These are phyloP conservation scores for Chalara sp. DNA, from an alignment of 2,329 filamentous ascomycete genomes.

Conservation along the genomic window DNA sequence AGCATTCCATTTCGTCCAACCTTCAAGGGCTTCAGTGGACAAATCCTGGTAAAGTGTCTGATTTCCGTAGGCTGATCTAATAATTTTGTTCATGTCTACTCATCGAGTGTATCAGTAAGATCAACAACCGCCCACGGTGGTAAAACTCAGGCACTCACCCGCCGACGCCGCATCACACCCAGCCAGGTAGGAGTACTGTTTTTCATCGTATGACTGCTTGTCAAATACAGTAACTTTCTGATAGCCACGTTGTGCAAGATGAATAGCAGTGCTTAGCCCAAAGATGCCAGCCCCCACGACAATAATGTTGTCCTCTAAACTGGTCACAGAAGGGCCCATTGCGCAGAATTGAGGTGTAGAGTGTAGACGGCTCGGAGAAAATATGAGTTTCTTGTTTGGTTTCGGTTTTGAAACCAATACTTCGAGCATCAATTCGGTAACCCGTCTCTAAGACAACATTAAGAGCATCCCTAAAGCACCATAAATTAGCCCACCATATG, in stretches of 20 bases:
- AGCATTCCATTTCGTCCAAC: conserved; percentile 8
- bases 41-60: conserved; percentile 14
- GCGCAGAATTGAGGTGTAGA: no score
- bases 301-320: conserved; percentile 18
- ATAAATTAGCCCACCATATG: no score
- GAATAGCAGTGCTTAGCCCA: conserved; percentile 34
- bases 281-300: conserved; percentile 35
- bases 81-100: conserved; percentile 1
- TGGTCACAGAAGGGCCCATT: background rate
- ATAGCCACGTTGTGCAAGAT: conserved; percentile 36
- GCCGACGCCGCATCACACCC: conserved; percentile 39
- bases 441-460: no score
- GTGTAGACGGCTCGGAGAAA: no score
- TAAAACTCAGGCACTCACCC: conserved; percentile 35
- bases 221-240: conserved; percentile 40
- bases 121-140: conserved; percentile 20
- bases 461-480: no score
- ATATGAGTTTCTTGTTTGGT: no score
- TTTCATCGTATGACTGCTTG: conserved; percentile 35
- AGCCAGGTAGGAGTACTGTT: conserved; percentile 25
- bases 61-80: background rate
- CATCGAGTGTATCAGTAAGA: background rate
- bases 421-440: no score
- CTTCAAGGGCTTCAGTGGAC: conserved; percentile 1
- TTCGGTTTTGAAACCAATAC: no score